Evolutionary conservation across 345 rosid genomes (phyloP).

Genomic region (Citrus australasica): DNA sequence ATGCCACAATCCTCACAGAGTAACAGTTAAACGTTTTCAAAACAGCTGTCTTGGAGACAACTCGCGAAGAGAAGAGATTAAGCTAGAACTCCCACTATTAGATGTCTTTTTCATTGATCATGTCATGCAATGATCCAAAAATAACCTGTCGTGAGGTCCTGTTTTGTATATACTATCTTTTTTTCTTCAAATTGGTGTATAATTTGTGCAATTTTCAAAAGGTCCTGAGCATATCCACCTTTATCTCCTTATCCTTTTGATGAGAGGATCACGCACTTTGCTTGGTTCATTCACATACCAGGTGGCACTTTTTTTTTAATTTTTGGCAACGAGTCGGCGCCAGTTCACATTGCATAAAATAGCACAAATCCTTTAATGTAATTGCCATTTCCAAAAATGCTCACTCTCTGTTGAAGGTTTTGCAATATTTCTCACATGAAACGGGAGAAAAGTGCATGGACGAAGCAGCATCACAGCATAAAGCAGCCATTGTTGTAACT

Average conservation of each 20-base stretch:
- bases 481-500: not conserved
- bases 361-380: too few species aligned
- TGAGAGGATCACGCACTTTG: slow-evolving; percentile 26
- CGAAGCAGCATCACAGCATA: not conserved
- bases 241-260: slow-evolving; percentile 42
- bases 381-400: not conserved
- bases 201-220: slow-evolving; percentile 17
- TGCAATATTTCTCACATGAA: not conserved
- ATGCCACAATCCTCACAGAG: not conserved
- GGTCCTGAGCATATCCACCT: slow-evolving; percentile 30
- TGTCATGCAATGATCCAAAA: slow-evolving; percentile 24
- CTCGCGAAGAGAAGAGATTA: not conserved
- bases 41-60: slow-evolving; percentile 13
- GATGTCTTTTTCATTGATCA: slow-evolving; percentile 25
- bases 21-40: not conserved
- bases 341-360: not conserved
- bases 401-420: not conserved
- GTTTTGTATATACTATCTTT: slow-evolving; percentile 13
- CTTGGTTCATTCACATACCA: slow-evolving; percentile 16
- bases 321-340: not conserved
- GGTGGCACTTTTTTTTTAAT: not conserved
- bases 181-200: not conserved
- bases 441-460: not conserved
- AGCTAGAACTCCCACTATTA: not conserved
- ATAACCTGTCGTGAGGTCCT: slow-evolving; percentile 5